phyloP scores from a whole-genome alignment of 2,329 filamentous ascomycete genomes.

The Chaetomium globosum region DNA sequence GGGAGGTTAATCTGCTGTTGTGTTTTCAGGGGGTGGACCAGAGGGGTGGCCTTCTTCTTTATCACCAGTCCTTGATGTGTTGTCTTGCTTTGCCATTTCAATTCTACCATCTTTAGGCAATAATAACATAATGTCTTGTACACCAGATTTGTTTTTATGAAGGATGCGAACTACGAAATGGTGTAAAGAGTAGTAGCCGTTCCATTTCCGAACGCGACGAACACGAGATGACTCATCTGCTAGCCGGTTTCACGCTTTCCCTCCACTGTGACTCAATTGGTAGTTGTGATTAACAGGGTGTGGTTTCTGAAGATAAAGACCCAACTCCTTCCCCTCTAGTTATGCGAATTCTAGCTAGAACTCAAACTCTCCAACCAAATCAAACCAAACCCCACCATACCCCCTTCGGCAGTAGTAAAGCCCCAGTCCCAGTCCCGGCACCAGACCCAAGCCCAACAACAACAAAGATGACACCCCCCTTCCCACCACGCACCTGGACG shows the following conservation, averaged over 20 bases:
- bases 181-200: neutral
- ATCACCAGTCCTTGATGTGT: neutral
- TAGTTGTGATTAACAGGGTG: neutral
- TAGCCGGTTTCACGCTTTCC: neutral
- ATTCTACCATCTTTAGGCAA: neutral
- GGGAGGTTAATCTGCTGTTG: conserved; percentile 1
- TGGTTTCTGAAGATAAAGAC: neutral
- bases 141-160: neutral
- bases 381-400: neutral
- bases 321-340: neutral
- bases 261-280: neutral
- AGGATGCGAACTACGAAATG: neutral
- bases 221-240: neutral
- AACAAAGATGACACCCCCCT: conserved; percentile 9
- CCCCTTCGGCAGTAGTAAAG: neutral
- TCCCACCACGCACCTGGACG: conserved; percentile 26
- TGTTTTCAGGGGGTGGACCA: neutral
- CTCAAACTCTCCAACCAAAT: neutral
- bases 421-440: neutral
- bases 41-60: neutral
- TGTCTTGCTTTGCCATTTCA: neutral
- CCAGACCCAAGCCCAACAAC: neutral
- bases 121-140: conserved; percentile 1
- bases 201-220: neutral
- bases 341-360: neutral